A percentile compares a stretch with the other conserved stretches of the same genome.
These are phyloP conservation scores for Xylogone sp. DNA, from an alignment of 2,329 filamentous ascomycete species.

Conservation along the genomic window DNA sequence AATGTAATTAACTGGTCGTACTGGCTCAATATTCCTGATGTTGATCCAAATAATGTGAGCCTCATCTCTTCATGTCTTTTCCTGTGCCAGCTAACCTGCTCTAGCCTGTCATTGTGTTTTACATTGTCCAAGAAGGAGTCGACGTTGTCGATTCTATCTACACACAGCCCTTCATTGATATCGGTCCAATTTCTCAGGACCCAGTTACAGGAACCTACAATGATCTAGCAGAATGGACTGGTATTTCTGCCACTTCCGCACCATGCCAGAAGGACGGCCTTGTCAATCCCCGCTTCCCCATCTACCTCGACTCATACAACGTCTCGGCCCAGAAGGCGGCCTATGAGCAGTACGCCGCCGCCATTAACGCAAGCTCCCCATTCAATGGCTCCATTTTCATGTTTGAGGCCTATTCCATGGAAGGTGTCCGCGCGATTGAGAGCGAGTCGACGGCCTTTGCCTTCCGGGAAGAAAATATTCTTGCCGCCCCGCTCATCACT, in stretches of 20 bases:
- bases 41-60: conserved; percentile 37
- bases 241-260: conserved; percentile 36
- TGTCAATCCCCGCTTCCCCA: conserved; percentile 17
- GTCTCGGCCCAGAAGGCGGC: conserved; percentile 10
- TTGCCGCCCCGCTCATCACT: conserved; percentile 34
- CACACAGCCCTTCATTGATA: conserved; percentile 38
- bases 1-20: conserved; percentile 48
- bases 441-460: conserved; percentile 39
- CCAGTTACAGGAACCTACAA: conserved; percentile 37
- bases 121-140: conserved; percentile 40
- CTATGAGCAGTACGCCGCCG: conserved; percentile 30
- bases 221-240: conserved; percentile 41
- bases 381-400: conserved; percentile 45
- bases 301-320: conserved; percentile 18
- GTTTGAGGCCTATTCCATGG: conserved; percentile 50
- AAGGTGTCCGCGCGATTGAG: conserved; percentile 37
- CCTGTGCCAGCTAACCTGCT: not conserved
- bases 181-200: conserved; percentile 33
- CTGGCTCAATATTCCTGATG: conserved; percentile 36
- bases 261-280: conserved; percentile 21
- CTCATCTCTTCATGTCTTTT: not conserved
- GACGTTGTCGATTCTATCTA: conserved; percentile 35
- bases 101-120: conserved; percentile 37
- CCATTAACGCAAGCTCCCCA: conserved; percentile 20
- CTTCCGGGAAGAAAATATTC: conserved; percentile 40